Percentiles rank a stretch among this genome's conserved stretches.
Conservation (phyloP, 768 basidiomycete species). For the Clitopilus passeckerianus region DNA sequence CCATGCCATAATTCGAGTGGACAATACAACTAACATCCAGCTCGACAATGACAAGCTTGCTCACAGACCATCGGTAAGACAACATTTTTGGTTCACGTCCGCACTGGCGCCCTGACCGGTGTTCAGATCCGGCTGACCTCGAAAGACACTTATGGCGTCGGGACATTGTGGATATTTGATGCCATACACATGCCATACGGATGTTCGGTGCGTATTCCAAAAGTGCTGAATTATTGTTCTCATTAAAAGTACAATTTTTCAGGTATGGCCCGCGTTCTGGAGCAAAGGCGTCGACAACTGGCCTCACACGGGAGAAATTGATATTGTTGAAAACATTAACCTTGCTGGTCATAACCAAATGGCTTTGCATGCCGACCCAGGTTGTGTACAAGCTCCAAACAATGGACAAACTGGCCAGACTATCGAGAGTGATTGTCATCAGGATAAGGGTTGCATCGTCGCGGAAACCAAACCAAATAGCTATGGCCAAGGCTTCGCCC, state of each 20-base stretch:
- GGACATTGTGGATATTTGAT: slow-evolving; percentile 38
- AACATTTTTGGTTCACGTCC: neutral
- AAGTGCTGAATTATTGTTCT: neutral
- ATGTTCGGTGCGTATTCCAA: slow-evolving; percentile 36
- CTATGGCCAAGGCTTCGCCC: slow-evolving; percentile 43
- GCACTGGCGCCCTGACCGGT: neutral
- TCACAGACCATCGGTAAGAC: slow-evolving; percentile 54
- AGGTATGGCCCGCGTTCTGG: slow-evolving; percentile 48
- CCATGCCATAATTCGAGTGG: slow-evolving; percentile 67
- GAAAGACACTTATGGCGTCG: slow-evolving; percentile 31
- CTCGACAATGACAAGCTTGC: slow-evolving; percentile 21
- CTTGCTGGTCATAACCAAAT: slow-evolving; percentile 44
- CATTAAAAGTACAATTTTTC: neutral
- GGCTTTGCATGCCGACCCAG: slow-evolving; percentile 44
- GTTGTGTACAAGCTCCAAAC: slow-evolving; percentile 27
- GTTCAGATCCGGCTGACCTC: slow-evolving; percentile 37
- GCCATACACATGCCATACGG: slow-evolving; percentile 48
- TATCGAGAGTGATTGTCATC: slow-evolving; percentile 23
- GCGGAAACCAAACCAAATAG: slow-evolving; percentile 36
- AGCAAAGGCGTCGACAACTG: slow-evolving; percentile 33
- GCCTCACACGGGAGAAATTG: slow-evolving; percentile 41
- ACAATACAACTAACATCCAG: slow-evolving; percentile 54
- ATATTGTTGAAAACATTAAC: slow-evolving; percentile 62
- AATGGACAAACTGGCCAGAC: slow-evolving; percentile 25
- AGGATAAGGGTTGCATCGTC: slow-evolving; percentile 38